Evolutionary conservation across 2,329 filamentous ascomycete genomes (phyloP), one percentile per base, ranked within the genome.

Genomic region (Talaromyces sp.): DNA sequence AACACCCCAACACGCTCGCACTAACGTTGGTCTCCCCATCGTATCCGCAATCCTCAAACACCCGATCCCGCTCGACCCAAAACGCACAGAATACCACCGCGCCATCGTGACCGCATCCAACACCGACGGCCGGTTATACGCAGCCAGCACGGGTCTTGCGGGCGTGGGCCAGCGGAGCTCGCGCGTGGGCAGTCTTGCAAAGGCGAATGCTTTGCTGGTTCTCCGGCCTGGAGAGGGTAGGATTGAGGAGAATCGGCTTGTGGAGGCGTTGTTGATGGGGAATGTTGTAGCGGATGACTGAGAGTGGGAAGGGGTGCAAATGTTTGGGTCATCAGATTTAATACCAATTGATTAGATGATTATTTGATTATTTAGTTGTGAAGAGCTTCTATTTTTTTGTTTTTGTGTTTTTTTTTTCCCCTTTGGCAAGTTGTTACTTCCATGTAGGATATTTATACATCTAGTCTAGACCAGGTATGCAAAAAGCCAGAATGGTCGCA

Each of bases 11-110:
- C 46, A 21, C 29, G 13, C n/a, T 86, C 86, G 0, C 80, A 77
- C 31, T 4, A 88, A 87, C 0, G 79, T 80, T 0, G 91, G 93
- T 0, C 77, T 97, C 17, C 87, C 92, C 0, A 85, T 80, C 55
- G 85, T 96, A 0, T 84, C 85, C 1, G 93, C 95, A 0, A 77
- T 80, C 1, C 71, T 97, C 27, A 85, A 86, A 0, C 87, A 95
- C 61, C 85, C 91, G 52, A 86, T 98, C 56, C 76, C 79, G 0
- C 82, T 90, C 58, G 95, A 99, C 74, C 82, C 81, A n/a, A 79
- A 84, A 56, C 81, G 95, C 59, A 87, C 88, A 0, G 95, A 99
- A 73, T 99, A 96, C 74, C 93, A 97, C 72, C 88, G 95, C n/a
- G 92, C 87, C 0, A 77, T 91, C 2, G 86, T 96, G 2, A 81